Evolutionary conservation across 805 yeast species (phyloP), one percentile per base, ranked within the genome.

Genomic region (Grigorovia jiainica): DNA sequence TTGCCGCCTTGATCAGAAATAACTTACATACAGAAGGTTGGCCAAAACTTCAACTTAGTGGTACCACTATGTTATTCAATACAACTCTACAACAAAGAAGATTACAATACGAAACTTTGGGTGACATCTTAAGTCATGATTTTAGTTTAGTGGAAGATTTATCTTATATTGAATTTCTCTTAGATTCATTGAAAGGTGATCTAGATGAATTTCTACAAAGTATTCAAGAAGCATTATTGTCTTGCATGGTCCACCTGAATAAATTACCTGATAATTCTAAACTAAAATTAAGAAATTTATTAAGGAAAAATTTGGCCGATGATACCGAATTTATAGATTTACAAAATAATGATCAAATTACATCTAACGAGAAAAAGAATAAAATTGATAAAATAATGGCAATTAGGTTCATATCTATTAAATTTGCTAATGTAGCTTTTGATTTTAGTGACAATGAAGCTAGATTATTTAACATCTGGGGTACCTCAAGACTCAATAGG

Each of bases 81-180:
- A 65, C 61, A 35, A 51, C 67, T 2, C 45, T 74, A 2, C 50
- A 61, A 5, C 79, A 75, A 49, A 70, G 92, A 50, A 71, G 73
- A 51, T 61, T 70, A 31, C 86, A 83, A 50, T 89, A 86, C 54
- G 95, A 85, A 56, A 79, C 94, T 0, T 59, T 89, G 19, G 92
- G 95, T 2, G 71, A 76, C 17, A 67, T 89, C 7, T 55, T 82
- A 39, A 67, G 71, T 43, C 67, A 71, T 27, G 66, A 72, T 32
- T 66, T 74, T 1, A 50, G 55, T 1, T 55, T 78, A 25, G 44
- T 63, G 2, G 50, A 63, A 11, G 78, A 78, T 50, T 60, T 79
- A 30, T 57, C 71, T 0, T 75, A 72, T 46, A 56, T 86, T 32
- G 74, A 73, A 39, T 87, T 87, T 52, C 61, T 89, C 16, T 79